Conservation (phyloP, 345 rosid species). For the Gossypium rotundifolium region DNA sequence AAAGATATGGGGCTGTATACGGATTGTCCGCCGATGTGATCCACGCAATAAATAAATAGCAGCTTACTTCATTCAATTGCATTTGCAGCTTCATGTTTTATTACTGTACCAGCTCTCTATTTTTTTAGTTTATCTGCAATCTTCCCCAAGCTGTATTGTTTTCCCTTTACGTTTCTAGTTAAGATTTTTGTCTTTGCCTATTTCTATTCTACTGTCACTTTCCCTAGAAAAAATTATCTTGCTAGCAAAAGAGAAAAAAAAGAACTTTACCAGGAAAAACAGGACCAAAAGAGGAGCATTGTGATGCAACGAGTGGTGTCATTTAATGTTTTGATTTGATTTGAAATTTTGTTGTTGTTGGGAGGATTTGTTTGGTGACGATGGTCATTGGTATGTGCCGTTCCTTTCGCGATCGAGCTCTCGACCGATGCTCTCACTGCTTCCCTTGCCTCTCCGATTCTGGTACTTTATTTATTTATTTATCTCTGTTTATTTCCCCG, state of each 20-base stretch:
- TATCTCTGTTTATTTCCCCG: not conserved
- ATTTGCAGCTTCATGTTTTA: not conserved
- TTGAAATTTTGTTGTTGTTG: not conserved
- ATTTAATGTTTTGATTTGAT: constrained; percentile 5
- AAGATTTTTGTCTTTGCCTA: not conserved
- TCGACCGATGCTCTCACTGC: constrained; percentile 26
- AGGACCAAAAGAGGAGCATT: not conserved
- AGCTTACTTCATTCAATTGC: not conserved
- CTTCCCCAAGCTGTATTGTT: not conserved
- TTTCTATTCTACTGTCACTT: not conserved
- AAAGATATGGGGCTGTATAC: not conserved
- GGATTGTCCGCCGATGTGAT: not conserved
- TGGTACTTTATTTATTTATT: constrained; percentile 24
- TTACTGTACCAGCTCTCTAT: not conserved
- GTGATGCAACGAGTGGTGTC: not conserved
- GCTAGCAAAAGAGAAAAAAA: not conserved
- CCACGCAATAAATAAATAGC: not conserved
- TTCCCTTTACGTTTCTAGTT: not conserved
- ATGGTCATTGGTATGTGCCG: constrained; percentile 34
- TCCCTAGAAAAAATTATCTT: not conserved
- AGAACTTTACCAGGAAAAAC: not conserved
- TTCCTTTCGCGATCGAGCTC: constrained; percentile 30
- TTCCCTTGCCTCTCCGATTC: constrained; percentile 74
- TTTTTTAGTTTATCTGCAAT: constrained; percentile 2
- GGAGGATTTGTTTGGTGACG: constrained; percentile 10